These are phyloP conservation scores for Spinacia oleracea DNA, from an alignment of 179 eudicot species.

Conservation along the genomic window DNA sequence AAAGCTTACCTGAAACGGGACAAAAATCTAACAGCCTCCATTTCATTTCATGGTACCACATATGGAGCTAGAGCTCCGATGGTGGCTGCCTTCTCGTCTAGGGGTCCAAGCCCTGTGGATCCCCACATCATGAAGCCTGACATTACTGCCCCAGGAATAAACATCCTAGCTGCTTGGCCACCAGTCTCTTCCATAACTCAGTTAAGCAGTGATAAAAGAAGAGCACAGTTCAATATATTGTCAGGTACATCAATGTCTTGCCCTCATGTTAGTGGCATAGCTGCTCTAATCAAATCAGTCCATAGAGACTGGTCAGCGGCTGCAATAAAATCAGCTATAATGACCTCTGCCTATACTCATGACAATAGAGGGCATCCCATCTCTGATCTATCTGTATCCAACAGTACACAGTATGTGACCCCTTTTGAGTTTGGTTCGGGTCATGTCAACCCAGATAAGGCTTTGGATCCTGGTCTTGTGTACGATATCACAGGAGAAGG, in stretches of 20 bases:
- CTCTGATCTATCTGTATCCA: slow-evolving; percentile 38
- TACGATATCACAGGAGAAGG: slow-evolving; percentile 51
- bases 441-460: slow-evolving; percentile 58
- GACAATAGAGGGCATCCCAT: slow-evolving; percentile 43
- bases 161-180: slow-evolving; percentile 75
- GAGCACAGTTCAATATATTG: slow-evolving; percentile 49
- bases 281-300: slow-evolving; percentile 50
- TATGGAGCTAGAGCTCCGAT: slow-evolving; percentile 53
- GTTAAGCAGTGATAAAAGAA: slow-evolving; percentile 46
- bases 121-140: slow-evolving; percentile 64
- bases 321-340: slow-evolving; percentile 65
- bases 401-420: slow-evolving; percentile 35
- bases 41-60: slow-evolving; percentile 45
- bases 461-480: slow-evolving; percentile 59
- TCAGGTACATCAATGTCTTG: slow-evolving; percentile 86
- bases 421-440: slow-evolving; percentile 72
- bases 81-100: slow-evolving; percentile 64
- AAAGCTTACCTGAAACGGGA: slow-evolving; percentile 29
- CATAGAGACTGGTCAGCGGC: slow-evolving; percentile 73
- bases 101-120: slow-evolving; percentile 61
- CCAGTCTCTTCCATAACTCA: slow-evolving; percentile 48
- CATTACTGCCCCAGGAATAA: slow-evolving; percentile 58
- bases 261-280: slow-evolving; percentile 68
- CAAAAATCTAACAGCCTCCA: slow-evolving; percentile 41
- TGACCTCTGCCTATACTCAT: slow-evolving; percentile 57